These are phyloP conservation scores for Ormosia semicastrata DNA, from an alignment of 306 rosid species.

Conservation along the genomic window DNA sequence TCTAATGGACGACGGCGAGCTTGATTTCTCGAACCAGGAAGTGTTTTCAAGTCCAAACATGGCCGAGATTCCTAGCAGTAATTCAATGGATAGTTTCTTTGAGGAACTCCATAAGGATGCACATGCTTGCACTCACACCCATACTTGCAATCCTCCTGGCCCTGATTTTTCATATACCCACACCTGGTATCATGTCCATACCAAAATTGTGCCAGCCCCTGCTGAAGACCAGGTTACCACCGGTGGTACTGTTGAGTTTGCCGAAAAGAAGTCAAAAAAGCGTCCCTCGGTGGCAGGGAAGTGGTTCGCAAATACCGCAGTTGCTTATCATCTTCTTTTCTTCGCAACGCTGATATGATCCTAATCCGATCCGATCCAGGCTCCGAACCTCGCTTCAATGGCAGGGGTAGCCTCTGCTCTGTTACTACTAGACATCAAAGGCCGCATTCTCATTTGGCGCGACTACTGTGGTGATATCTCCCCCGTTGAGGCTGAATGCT, in stretches of 20 bases:
- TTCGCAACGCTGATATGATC: conserved; percentile 22
- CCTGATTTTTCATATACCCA: conserved; percentile 90
- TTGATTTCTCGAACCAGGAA: conserved; percentile 74
- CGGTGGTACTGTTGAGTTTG: conserved; percentile 82
- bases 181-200: conserved; percentile 93
- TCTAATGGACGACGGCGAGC: conserved; percentile 90
- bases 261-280: conserved; percentile 69
- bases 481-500: conserved; percentile 88
- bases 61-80: conserved; percentile 61
- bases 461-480: conserved; percentile 98
- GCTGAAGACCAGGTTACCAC: conserved; percentile 64
- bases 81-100: conserved; percentile 86
- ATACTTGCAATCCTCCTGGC: conserved; percentile 98
- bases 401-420: conserved; percentile 98
- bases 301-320: conserved; percentile 96
- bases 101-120: conserved; percentile 78
- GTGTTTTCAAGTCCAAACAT: conserved; percentile 65
- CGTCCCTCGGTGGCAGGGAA: conserved; percentile 78
- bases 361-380: background rate
- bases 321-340: background rate
- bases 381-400: no score
- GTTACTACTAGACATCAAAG: conserved; percentile 97
- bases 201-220: conserved; percentile 71
- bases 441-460: conserved; percentile 99
- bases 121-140: conserved; percentile 92